Evolutionary conservation across 371 early-diverging fungal species (phyloP), one percentile per base, ranked within the genome.

Genomic region (Thermomucor indicae-seudaticae): DNA sequence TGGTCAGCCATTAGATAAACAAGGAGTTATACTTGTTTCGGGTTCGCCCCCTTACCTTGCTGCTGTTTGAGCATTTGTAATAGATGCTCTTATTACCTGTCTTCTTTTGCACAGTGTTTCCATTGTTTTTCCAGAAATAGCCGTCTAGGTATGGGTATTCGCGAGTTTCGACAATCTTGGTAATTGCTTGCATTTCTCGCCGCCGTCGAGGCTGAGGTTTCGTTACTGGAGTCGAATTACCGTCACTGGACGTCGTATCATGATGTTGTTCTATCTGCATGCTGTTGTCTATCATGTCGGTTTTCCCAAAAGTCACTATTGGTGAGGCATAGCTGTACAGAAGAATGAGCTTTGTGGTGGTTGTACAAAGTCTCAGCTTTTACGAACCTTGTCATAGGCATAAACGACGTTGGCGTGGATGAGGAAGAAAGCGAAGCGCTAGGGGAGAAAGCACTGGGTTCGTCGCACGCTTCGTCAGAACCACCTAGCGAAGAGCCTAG

Each of bases 111-210:
- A 70, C 61, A 14, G 81, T 81, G 43, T 81, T 81, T n/a, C 81
- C 81, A 45, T 81, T 81, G 59, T 81, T 81, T 62, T 78, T 79
- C 84, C 84, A 83, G 29, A 83, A 68, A 51, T 72, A 80, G 11
- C 67, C 66, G 43, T 83, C 84, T 14, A 64, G 27, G 42, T 76
- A 75, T 4, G 77, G 79, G 40, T 53, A 62, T 30, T 83, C 84
- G 23, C 67, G 72, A 6, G 84, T 81, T 43, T 83, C 84, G 11
- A 83, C 78, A 43, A 81, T 76, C 56, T 79, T 79, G 29, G 78
- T 81, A 23, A 83, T 80, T 4, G 84, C 79, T 40, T 81, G 81
- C 81, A 83, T 83, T 54, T 80, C 81, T 30, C 81, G 68, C 48
- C 84, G 62, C 43, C 75, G 72, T 11, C 79, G 71, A 53, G 77